phyloP scores from a whole-genome alignment of 306 rosid species.

The Citrullus mucosospermus region DNA sequence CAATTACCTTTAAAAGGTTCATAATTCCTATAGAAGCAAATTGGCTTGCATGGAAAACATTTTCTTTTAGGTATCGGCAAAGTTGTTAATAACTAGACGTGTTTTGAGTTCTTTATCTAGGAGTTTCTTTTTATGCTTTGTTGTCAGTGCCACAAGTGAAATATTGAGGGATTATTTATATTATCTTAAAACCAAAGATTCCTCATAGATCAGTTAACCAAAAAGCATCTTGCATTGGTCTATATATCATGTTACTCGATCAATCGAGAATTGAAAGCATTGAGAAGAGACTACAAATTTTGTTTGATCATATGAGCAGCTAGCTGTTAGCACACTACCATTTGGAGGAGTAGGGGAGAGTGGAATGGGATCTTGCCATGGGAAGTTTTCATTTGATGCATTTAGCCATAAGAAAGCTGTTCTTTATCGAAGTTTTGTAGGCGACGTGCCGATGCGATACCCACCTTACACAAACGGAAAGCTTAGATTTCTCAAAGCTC shows the following conservation, averaged over 20 bases:
- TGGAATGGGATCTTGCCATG: slow-evolving; percentile 91
- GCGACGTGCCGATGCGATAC: slow-evolving; percentile 71
- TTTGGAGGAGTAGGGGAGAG: slow-evolving; percentile 99
- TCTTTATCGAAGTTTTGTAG: slow-evolving; percentile 59
- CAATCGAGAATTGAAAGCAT: not conserved
- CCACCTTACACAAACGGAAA: slow-evolving; percentile 79
- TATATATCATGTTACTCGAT: not conserved
- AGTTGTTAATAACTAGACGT: not conserved
- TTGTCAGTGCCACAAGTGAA: not conserved
- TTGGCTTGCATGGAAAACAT: not conserved
- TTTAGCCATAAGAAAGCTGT: slow-evolving; percentile 94
- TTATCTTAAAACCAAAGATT: not conserved
- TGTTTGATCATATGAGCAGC: slow-evolving; percentile 36
- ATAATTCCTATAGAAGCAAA: not conserved
- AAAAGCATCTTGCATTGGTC: not conserved
- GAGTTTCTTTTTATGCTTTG: not conserved
- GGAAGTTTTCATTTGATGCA: slow-evolving; percentile 89
- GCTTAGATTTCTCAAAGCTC: slow-evolving; percentile 61
- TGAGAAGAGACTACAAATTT: not conserved
- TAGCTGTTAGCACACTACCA: slow-evolving; percentile 57
- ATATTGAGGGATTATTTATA: not conserved
- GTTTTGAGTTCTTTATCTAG: not conserved
- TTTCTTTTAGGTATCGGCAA: not conserved
- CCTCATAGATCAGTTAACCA: not conserved
- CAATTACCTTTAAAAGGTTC: not conserved